These are phyloP conservation scores for Apiotrichum akiyoshidainum DNA, from an alignment of 1,284 basidiomycete genomes.

Conservation along the genomic window DNA sequence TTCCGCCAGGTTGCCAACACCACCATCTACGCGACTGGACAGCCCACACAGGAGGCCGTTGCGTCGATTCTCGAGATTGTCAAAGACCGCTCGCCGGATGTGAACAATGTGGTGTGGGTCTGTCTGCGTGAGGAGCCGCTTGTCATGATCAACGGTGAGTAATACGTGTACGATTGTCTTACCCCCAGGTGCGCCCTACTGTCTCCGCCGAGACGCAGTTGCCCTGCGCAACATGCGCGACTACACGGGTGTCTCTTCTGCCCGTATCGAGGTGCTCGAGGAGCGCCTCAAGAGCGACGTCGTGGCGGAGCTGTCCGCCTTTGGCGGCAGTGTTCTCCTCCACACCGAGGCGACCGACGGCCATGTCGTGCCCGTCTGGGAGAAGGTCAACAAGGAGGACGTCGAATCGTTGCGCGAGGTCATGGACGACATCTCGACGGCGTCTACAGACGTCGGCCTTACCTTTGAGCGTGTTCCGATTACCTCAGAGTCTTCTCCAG, in stretches of 20 bases:
- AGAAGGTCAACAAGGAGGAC: conserved; percentile 73
- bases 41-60: conserved; percentile 88
- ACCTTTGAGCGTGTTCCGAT: conserved; percentile 84
- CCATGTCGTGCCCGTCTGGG: conserved; percentile 91
- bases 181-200: conserved; percentile 44
- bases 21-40: conserved; percentile 80
- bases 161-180: background rate
- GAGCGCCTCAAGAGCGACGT: conserved; percentile 90
- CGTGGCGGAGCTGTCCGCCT: conserved; percentile 71
- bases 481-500: conserved; percentile 61
- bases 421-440: conserved; percentile 62
- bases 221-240: conserved; percentile 82
- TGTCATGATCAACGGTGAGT: conserved; percentile 67
- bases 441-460: conserved; percentile 59
- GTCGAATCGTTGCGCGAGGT: conserved; percentile 85
- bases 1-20: conserved; percentile 81
- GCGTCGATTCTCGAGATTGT: conserved; percentile 74
- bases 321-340: conserved; percentile 78
- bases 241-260: conserved; percentile 86
- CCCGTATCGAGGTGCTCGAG: conserved; percentile 82
- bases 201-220: conserved; percentile 65
- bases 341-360: conserved; percentile 89
- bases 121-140: conserved; percentile 91
- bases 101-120: conserved; percentile 78
- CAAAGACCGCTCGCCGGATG: conserved; percentile 60